Evolutionary conservation across 2,329 filamentous ascomycete genomes (phyloP).

Genomic region (Ophiostoma tasmaniense): DNA sequence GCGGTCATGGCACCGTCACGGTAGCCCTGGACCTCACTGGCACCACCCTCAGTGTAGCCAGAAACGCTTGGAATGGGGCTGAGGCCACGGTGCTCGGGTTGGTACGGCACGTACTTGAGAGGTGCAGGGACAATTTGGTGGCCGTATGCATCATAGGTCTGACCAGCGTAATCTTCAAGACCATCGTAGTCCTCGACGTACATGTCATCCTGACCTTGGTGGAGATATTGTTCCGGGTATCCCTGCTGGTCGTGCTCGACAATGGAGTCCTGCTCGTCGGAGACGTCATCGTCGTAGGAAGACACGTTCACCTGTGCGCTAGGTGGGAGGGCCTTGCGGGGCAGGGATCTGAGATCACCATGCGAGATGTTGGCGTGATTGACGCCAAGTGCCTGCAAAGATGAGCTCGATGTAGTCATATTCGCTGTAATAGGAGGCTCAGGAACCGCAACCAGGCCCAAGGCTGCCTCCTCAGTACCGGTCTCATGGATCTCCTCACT

Average conservation of each 20-base stretch:
- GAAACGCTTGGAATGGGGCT: constrained; percentile 92
- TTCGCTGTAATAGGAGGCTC: constrained; percentile 48
- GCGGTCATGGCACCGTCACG: constrained; percentile 49
- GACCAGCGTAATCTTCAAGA: constrained; percentile 27
- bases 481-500: constrained; percentile 42
- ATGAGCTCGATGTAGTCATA: constrained; percentile 33
- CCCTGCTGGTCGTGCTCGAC: constrained; percentile 33
- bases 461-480: constrained; percentile 38
- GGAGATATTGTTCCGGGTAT: constrained; percentile 34
- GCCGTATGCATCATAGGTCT: constrained; percentile 42
- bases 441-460: neutral
- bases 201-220: constrained; percentile 15
- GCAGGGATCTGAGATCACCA: constrained; percentile 48
- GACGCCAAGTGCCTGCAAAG: constrained; percentile 54
- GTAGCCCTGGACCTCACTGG: constrained; percentile 45
- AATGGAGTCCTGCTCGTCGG: constrained; percentile 31
- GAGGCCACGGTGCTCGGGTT: constrained; percentile 60
- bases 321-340: constrained; percentile 32
- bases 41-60: constrained; percentile 65
- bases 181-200: constrained; percentile 32
- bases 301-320: neutral
- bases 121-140: constrained; percentile 57
- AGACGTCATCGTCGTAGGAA: constrained; percentile 30
- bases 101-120: constrained; percentile 58
- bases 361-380: constrained; percentile 58